Conservation (phyloP, 306 rosid genomes). For the Acacia confusa region DNA sequence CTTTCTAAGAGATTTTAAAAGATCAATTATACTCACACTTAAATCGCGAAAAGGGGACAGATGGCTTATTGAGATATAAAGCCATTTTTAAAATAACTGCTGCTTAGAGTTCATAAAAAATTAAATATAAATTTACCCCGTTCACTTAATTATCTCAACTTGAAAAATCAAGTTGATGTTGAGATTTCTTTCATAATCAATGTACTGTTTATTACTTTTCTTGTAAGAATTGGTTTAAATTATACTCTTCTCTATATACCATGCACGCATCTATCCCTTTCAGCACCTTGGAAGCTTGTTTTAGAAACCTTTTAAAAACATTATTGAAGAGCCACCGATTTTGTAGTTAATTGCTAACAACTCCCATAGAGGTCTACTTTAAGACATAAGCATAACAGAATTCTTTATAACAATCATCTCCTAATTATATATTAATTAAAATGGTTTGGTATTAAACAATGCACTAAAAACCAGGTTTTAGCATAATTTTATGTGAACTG, state of each 20-base stretch:
- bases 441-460: background rate
- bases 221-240: background rate
- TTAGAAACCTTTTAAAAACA: background rate
- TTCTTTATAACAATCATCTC: background rate
- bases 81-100: background rate
- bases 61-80: background rate
- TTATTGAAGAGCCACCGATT: constrained; percentile 4
- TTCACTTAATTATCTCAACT: background rate
- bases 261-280: background rate
- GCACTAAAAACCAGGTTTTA: background rate
- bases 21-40: background rate
- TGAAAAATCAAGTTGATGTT: background rate
- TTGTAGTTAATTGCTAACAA: constrained; percentile 12
- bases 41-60: background rate
- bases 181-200: background rate
- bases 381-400: background rate
- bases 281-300: background rate
- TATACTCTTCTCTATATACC: background rate
- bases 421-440: background rate
- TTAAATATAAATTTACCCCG: background rate
- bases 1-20: background rate
- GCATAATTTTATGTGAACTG: background rate
- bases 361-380: background rate
- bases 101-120: background rate
- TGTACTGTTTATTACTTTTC: background rate